phyloP scores from a whole-genome alignment of 257 asterid genomes.

The Primulina eburnea region DNA sequence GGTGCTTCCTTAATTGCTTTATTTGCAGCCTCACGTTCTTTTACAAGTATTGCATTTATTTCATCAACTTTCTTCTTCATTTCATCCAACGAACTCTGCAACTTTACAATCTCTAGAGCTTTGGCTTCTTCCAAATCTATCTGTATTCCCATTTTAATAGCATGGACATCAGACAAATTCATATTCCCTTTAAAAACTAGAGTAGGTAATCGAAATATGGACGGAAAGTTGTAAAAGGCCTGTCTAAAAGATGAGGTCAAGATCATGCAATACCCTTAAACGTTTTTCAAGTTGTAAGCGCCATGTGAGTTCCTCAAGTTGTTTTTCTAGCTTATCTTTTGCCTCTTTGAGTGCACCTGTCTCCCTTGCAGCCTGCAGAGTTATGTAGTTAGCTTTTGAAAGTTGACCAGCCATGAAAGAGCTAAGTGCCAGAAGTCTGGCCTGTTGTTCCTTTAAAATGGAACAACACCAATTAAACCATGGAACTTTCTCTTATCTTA shows the following conservation, averaged over 20 bases:
- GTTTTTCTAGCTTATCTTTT: slow-evolving; percentile 96
- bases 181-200: slow-evolving; percentile 14
- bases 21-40: slow-evolving; percentile 85
- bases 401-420: slow-evolving; percentile 10
- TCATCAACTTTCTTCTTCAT: slow-evolving; percentile 82
- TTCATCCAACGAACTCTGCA: slow-evolving; percentile 62
- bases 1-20: slow-evolving; percentile 95
- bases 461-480: slow-evolving; percentile 1
- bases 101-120: slow-evolving; percentile 68
- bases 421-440: slow-evolving; percentile 3
- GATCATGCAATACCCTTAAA: slow-evolving; percentile 54
- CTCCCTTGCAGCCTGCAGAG: slow-evolving; percentile 90
- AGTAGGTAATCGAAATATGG: slow-evolving; percentile 17
- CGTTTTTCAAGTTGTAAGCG: slow-evolving; percentile 97
- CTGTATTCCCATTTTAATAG: slow-evolving; percentile 41
- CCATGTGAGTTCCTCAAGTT: slow-evolving; percentile 94
- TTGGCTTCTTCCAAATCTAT: slow-evolving; percentile 92
- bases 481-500: slow-evolving; percentile 12
- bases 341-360: slow-evolving; percentile 99
- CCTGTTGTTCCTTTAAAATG: slow-evolving; percentile 14
- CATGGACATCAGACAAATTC: slow-evolving; percentile 14
- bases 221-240: background rate
- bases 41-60: slow-evolving; percentile 55
- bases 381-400: slow-evolving; percentile 15
- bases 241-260: slow-evolving; percentile 15